phyloP scores from a whole-genome alignment of 106 monocot species.

The Vanilla planifolia region DNA sequence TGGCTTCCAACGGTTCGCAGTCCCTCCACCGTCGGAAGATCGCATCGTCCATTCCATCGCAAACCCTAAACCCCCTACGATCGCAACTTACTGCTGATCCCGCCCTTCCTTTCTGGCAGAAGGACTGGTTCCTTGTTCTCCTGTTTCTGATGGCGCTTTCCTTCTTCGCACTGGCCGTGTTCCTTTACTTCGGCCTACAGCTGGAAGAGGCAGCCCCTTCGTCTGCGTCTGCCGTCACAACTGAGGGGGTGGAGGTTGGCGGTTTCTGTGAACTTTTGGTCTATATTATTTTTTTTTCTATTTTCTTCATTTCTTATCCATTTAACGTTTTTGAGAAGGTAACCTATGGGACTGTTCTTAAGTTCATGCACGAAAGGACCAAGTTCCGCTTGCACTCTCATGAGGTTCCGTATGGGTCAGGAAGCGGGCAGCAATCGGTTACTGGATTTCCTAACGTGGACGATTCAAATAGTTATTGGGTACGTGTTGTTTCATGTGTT shows the following conservation, averaged over 20 bases:
- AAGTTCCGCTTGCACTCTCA: slow-evolving; percentile 80
- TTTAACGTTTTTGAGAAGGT: slow-evolving; percentile 26
- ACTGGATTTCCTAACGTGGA: slow-evolving; percentile 72
- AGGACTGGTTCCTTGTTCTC: slow-evolving; percentile 41
- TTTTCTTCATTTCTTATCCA: slow-evolving; percentile 1
- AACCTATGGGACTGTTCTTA: slow-evolving; percentile 59
- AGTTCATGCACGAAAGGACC: slow-evolving; percentile 86
- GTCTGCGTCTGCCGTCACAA: neutral
- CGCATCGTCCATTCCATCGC: slow-evolving; percentile 14
- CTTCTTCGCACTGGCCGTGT: slow-evolving; percentile 31
- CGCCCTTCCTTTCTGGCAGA: slow-evolving; percentile 41
- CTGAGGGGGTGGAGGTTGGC: slow-evolving; percentile 52
- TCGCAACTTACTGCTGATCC: neutral
- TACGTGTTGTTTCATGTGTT: slow-evolving; percentile 15
- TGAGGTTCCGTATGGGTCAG: slow-evolving; percentile 81
- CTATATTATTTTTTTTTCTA: neutral
- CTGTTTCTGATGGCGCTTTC: slow-evolving; percentile 41
- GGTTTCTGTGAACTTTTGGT: neutral
- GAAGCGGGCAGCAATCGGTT: slow-evolving; percentile 87
- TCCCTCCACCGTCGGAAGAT: slow-evolving; percentile 30
- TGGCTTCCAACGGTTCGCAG: slow-evolving; percentile 50
- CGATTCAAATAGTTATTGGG: slow-evolving; percentile 92
- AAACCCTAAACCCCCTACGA: neutral
- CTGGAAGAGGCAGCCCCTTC: slow-evolving; percentile 29
- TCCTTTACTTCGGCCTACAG: slow-evolving; percentile 32